Percentiles rank a stretch among this genome's conserved stretches.
phyloP scores from a whole-genome alignment of 176 grass and related monocot genomes.

The Musa schizocarpa region DNA sequence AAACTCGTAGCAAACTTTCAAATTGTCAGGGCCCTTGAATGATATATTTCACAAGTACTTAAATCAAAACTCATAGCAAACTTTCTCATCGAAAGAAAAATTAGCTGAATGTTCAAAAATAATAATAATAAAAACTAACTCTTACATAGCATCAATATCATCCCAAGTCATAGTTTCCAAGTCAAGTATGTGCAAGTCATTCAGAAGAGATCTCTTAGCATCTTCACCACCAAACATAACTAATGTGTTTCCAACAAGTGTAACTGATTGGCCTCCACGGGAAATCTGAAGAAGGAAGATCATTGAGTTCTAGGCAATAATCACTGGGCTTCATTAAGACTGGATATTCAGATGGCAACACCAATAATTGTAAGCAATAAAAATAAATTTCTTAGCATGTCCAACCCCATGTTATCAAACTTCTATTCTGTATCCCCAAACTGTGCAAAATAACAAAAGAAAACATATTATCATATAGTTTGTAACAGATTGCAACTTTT shows the following conservation, averaged over 20 bases:
- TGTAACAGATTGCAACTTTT: neutral
- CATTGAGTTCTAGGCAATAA: neutral
- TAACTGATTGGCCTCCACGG: conserved; percentile 91
- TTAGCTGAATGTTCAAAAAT: neutral
- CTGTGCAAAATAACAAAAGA: neutral
- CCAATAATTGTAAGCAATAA: neutral
- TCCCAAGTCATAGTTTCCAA: conserved; percentile 99
- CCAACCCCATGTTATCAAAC: neutral
- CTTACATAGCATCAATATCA: conserved; percentile 96
- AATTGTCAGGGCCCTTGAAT: neutral
- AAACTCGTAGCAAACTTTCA: too few species aligned
- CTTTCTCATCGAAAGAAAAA: neutral
- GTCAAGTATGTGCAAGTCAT: conserved; percentile 99
- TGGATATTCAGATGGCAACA: neutral
- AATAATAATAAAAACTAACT: neutral
- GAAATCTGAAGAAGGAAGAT: conserved; percentile 52
- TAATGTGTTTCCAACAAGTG: conserved; percentile 75
- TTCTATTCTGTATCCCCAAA: neutral
- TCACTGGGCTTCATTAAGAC: neutral
- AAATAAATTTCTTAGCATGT: neutral
- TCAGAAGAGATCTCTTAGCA: conserved; percentile 92
- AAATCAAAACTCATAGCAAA: neutral
- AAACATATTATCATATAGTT: too few species aligned
- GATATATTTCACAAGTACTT: neutral
- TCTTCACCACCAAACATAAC: conserved; percentile 98